These are phyloP conservation scores for Oxytropis ochrocephala DNA, from an alignment of 306 rosid species.

Conservation along the genomic window DNA sequence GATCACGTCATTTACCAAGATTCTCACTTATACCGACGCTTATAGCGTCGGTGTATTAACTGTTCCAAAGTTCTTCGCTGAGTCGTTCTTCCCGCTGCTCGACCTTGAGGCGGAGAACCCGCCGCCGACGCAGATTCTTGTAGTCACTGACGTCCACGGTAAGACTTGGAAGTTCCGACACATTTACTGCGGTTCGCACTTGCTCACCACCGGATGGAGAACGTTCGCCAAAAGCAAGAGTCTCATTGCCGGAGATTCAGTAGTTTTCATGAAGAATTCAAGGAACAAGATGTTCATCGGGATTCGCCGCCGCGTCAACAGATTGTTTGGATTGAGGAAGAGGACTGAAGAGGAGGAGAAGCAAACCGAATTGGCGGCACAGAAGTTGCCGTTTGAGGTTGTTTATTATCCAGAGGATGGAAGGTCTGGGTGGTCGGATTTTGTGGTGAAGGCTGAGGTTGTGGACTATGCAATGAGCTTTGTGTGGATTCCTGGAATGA, in stretches of 20 bases:
- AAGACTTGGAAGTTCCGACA: slow-evolving; percentile 51
- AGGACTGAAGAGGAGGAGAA: slow-evolving; percentile 19
- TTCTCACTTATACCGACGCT: slow-evolving; percentile 64
- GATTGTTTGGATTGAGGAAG: background rate
- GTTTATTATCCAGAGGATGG: slow-evolving; percentile 58
- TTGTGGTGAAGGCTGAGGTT: slow-evolving; percentile 52
- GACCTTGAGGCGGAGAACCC: slow-evolving; percentile 36
- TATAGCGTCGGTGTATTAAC: slow-evolving; percentile 72
- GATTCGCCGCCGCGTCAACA: slow-evolving; percentile 42
- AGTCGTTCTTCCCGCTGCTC: slow-evolving; percentile 50
- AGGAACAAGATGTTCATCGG: slow-evolving; percentile 38
- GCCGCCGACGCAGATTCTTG: slow-evolving; percentile 53
- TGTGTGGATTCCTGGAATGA: slow-evolving; percentile 50
- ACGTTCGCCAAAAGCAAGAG: slow-evolving; percentile 59
- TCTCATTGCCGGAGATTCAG: slow-evolving; percentile 61
- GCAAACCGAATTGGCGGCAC: slow-evolving; percentile 42
- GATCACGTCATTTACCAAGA: slow-evolving; percentile 42
- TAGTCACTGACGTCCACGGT: slow-evolving; percentile 52
- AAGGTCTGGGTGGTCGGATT: slow-evolving; percentile 44
- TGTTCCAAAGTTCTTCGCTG: slow-evolving; percentile 65
- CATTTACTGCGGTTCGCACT: too few species aligned
- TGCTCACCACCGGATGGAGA: slow-evolving; percentile 82
- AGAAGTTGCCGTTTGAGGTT: slow-evolving; percentile 47
- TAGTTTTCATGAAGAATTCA: slow-evolving; percentile 43
- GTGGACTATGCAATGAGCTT: too few species aligned